Conservation (phyloP, 2,329 filamentous ascomycete genomes). For the Fusarium camptoceras region DNA sequence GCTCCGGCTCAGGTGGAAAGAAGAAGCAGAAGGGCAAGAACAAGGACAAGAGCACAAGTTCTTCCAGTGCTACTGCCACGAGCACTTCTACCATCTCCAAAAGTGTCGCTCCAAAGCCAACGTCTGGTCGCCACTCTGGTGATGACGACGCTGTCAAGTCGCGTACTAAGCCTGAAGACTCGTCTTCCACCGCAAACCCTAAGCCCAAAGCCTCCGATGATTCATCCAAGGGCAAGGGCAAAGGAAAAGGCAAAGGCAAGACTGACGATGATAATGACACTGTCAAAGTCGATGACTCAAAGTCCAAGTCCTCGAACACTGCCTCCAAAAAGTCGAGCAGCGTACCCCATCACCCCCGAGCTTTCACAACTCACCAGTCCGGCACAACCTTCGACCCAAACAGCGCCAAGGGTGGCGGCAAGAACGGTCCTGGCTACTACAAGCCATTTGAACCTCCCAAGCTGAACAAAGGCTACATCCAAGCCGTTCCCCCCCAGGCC, state of each 20-base stretch:
- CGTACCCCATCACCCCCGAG: not conserved
- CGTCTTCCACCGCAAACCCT: not conserved
- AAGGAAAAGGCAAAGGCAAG: not conserved
- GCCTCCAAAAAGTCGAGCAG: not conserved
- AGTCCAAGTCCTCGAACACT: not conserved
- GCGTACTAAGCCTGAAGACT: not conserved
- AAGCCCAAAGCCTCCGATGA: not conserved
- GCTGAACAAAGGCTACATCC: constrained; percentile 14
- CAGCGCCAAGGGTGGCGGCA: constrained; percentile 18
- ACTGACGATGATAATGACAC: not conserved
- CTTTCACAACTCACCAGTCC: not conserved
- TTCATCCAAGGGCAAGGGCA: not conserved
- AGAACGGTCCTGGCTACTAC: constrained; percentile 3
- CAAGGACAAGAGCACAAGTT: not conserved
- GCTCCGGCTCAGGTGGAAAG: not conserved
- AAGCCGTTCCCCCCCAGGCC: constrained; percentile 7
- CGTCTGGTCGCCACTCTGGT: not conserved
- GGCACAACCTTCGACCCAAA: constrained; percentile 12
- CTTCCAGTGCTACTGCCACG: not conserved
- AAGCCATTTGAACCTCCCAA: not conserved
- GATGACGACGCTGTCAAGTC: not conserved
- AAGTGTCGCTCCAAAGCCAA: not conserved
- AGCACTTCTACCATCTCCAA: no score
- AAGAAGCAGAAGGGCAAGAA: constrained; percentile 13
- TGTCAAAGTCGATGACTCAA: not conserved